phyloP scores from a whole-genome alignment of 2,329 filamentous ascomycete genomes.

The Curvularia verruculosa region DNA sequence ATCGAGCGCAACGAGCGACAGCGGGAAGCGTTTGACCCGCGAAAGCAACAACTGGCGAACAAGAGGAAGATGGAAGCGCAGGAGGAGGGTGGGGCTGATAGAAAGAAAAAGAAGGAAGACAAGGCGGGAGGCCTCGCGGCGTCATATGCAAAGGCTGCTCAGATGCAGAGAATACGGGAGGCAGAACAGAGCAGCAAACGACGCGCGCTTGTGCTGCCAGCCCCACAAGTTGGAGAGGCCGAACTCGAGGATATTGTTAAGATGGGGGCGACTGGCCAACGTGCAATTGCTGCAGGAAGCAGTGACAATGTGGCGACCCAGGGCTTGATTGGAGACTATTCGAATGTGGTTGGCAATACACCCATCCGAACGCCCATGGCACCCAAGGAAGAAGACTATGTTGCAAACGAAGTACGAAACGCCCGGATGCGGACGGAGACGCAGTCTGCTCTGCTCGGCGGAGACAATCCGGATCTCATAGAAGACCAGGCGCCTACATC shows the following conservation, averaged over 20 bases:
- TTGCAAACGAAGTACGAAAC: constrained; percentile 95
- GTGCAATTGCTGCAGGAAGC: constrained; percentile 76
- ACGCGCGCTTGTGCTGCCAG: constrained; percentile 78
- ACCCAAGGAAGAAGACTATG: constrained; percentile 89
- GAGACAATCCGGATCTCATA: constrained; percentile 88
- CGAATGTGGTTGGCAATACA: constrained; percentile 76
- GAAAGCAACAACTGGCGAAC: constrained; percentile 86
- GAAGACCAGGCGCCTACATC: constrained; percentile 84
- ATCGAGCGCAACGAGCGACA: constrained; percentile 79
- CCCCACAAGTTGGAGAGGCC: constrained; percentile 88
- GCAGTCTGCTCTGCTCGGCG: constrained; percentile 89
- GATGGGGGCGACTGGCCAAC: constrained; percentile 93
- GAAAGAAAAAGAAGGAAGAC: constrained; percentile 89
- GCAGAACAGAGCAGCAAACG: constrained; percentile 97
- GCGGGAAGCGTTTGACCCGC: constrained; percentile 84
- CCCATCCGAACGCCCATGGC: constrained; percentile 92
- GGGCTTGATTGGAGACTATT: constrained; percentile 86
- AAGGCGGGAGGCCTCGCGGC: constrained; percentile 74
- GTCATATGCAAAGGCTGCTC: constrained; percentile 89
- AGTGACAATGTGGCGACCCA: constrained; percentile 85
- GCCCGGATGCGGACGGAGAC: constrained; percentile 91
- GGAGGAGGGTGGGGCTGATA: constrained; percentile 77
- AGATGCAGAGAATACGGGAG: constrained; percentile 92
- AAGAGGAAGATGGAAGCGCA: constrained; percentile 92
- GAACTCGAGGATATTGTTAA: constrained; percentile 98